These are phyloP conservation scores for Lojkania enalia DNA, from an alignment of 2,329 filamentous ascomycete species.

Conservation along the genomic window DNA sequence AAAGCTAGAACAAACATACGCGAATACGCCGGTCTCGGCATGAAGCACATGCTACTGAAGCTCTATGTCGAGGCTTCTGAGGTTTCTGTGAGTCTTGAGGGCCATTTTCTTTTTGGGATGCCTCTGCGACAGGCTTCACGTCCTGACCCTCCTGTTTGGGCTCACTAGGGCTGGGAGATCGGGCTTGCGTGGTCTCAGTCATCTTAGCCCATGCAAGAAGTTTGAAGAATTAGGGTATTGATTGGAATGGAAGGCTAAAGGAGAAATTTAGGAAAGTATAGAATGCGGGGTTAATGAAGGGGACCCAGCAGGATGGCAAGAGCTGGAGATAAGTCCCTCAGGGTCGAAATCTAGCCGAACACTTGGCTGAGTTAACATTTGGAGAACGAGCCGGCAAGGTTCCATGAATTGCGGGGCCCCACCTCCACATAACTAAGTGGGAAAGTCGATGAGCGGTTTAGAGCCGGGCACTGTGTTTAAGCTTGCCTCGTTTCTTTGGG, in stretches of 20 bases:
- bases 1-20: conserved; percentile 27
- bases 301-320: conserved; percentile 15
- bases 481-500: too few relatives aligned
- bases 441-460: conserved; percentile 8
- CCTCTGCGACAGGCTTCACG: conserved; percentile 16
- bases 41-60: conserved; percentile 60
- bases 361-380: conserved; percentile 20
- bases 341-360: conserved; percentile 16
- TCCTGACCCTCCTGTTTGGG: conserved; percentile 18
- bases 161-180: conserved; percentile 15
- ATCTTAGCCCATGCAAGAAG: conserved; percentile 5
- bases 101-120: conserved; percentile 13
- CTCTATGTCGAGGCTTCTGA: conserved; percentile 46
- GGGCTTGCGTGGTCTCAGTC: conserved; percentile 16
- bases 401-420: conserved; percentile 32
- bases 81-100: conserved; percentile 25
- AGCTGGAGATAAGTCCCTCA: conserved; percentile 14
- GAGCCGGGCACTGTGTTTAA: not conserved
- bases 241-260: conserved; percentile 10
- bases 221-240: not conserved
- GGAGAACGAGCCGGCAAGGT: conserved; percentile 17
- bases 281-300: conserved; percentile 3
- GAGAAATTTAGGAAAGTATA: not conserved
- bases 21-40: conserved; percentile 53
- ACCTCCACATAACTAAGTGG: conserved; percentile 23